phyloP scores from a whole-genome alignment of 177 flowering plant genomes.

The Vitis hybrid region DNA sequence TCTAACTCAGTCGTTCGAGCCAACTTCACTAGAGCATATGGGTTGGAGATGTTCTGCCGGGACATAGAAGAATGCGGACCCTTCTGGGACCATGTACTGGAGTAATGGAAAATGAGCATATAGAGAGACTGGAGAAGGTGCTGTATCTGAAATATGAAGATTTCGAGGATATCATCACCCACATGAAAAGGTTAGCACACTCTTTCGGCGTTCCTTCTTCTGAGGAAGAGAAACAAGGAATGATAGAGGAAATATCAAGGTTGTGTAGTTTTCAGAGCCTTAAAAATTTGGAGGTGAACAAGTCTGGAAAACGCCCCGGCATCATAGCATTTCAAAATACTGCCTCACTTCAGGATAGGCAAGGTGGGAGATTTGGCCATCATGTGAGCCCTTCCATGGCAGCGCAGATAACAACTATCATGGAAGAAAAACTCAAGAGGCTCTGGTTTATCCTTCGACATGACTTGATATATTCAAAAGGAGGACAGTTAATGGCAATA shows the following conservation, averaged over 20 bases:
- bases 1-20: not conserved
- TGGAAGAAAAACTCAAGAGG: no score
- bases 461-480: no score
- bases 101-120: slow-evolving; percentile 25
- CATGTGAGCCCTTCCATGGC: no score
- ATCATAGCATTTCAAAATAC: no score
- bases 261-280: slow-evolving; percentile 24
- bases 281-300: slow-evolving; percentile 29
- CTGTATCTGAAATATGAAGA: slow-evolving; percentile 29
- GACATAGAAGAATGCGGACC: slow-evolving; percentile 21
- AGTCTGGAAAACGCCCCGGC: no score
- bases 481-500: no score
- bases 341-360: no score
- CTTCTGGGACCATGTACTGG: slow-evolving; percentile 29
- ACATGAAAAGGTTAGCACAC: slow-evolving; percentile 14
- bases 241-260: slow-evolving; percentile 13
- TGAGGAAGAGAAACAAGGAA: slow-evolving; percentile 12
- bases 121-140: slow-evolving; percentile 20
- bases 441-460: no score
- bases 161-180: not conserved
- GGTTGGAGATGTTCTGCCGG: slow-evolving; percentile 21
- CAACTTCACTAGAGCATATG: slow-evolving; percentile 15
- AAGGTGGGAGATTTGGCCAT: no score
- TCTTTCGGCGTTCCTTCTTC: slow-evolving; percentile 21
- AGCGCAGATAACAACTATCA: no score